Evolutionary conservation across 352 stramenopile species (phyloP).

Genomic region (Pythium brachiatum): DNA sequence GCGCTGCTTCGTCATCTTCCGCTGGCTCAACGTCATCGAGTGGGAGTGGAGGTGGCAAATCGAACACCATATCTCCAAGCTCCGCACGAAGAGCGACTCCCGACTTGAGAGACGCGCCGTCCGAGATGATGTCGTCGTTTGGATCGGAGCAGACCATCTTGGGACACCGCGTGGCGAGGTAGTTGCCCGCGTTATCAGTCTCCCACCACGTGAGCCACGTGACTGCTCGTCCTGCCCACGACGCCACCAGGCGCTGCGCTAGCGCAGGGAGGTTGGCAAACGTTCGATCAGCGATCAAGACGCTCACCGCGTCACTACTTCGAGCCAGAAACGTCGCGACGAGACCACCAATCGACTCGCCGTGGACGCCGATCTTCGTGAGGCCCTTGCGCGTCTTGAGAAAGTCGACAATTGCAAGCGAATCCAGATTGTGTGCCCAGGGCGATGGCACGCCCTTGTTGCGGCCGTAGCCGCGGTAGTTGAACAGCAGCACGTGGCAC

Average conservation of each 20-base stretch:
- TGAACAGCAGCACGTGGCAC: slow-evolving; percentile 83
- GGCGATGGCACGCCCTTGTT: slow-evolving; percentile 63
- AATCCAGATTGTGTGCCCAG: slow-evolving; percentile 59
- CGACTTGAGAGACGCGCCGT: slow-evolving; percentile 80
- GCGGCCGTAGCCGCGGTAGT: slow-evolving; percentile 85
- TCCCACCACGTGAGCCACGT: slow-evolving; percentile 75
- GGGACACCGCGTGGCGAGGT: slow-evolving; percentile 60
- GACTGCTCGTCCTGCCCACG: slow-evolving; percentile 66
- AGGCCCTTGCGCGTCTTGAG: slow-evolving; percentile 51
- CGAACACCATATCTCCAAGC: slow-evolving; percentile 37
- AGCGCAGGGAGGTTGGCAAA: slow-evolving; percentile 79
- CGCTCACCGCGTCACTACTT: slow-evolving; percentile 55
- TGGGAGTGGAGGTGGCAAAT: slow-evolving; percentile 13
- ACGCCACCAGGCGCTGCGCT: slow-evolving; percentile 71
- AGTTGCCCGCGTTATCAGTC: slow-evolving; percentile 77
- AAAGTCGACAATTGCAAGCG: slow-evolving; percentile 70
- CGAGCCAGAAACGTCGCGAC: slow-evolving; percentile 68
- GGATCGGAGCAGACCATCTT: slow-evolving; percentile 85
- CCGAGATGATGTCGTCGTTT: slow-evolving; percentile 80
- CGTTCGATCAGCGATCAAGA: slow-evolving; percentile 77
- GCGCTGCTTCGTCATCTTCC: background rate
- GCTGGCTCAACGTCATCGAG: slow-evolving; percentile 11
- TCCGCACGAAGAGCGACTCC: slow-evolving; percentile 69
- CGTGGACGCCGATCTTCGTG: slow-evolving; percentile 69
- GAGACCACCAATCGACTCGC: slow-evolving; percentile 80